Percentiles rank a stretch among this genome's conserved stretches.
Conservation (phyloP, 129 eudicot species). For the Oenanthe sinensis region DNA sequence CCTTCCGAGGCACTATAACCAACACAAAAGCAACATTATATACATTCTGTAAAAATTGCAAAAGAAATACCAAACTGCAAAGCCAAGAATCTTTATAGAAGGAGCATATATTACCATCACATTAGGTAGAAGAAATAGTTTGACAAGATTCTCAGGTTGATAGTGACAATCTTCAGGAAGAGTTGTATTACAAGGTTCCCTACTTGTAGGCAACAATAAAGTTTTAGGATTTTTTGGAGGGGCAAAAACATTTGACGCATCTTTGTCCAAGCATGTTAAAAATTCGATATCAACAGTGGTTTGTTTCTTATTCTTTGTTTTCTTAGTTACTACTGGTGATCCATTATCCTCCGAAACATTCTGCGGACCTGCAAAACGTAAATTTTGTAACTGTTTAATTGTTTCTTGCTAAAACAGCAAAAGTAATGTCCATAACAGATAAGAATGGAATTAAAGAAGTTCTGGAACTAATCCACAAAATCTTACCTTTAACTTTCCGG, state of each 20-base stretch:
- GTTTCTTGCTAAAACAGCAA: not conserved
- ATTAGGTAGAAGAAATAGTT: constrained; percentile 67
- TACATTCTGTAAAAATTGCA: not conserved
- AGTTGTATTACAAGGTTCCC: constrained; percentile 51
- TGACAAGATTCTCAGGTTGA: constrained; percentile 87
- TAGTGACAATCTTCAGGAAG: constrained; percentile 98
- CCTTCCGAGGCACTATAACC: constrained; percentile 65
- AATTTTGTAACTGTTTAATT: constrained; percentile 3
- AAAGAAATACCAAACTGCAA: constrained; percentile 1
- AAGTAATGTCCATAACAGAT: not conserved
- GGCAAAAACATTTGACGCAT: constrained; percentile 42
- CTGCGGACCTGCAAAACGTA: constrained; percentile 35
- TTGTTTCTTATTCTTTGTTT: constrained; percentile 45
- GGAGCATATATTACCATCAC: constrained; percentile 43
- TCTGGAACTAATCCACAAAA: not conserved
- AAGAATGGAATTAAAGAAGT: not conserved
- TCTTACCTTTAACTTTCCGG: constrained; percentile 56
- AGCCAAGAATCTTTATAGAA: not conserved
- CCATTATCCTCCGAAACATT: constrained; percentile 42
- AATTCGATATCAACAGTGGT: constrained; percentile 63
- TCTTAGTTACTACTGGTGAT: constrained; percentile 40
- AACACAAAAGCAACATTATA: constrained; percentile 14
- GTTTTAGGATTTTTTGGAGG: constrained; percentile 72
- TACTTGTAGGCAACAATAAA: constrained; percentile 50
- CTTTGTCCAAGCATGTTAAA: constrained; percentile 39